phyloP scores from a whole-genome alignment of 1,284 basidiomycete species.

The Fistulinella cinereoalba region DNA sequence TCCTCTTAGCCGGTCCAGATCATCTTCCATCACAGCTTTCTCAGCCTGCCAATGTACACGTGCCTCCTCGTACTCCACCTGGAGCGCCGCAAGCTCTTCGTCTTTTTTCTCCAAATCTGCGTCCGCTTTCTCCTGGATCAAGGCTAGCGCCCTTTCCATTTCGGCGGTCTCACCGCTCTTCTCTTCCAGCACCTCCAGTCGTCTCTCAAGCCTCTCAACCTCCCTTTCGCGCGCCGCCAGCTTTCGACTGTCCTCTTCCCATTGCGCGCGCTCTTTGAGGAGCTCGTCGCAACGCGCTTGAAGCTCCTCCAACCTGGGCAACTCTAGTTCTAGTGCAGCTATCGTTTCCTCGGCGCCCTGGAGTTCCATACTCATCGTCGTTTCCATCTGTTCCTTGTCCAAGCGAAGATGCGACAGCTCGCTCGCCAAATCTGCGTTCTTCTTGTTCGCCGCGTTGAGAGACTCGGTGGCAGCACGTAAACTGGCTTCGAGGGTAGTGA shows the following conservation, averaged over 20 bases:
- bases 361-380: slow-evolving; percentile 59
- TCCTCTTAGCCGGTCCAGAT: slow-evolving; percentile 38
- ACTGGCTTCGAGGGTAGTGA: slow-evolving; percentile 53
- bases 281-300: slow-evolving; percentile 52
- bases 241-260: slow-evolving; percentile 53
- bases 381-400: slow-evolving; percentile 66
- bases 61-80: slow-evolving; percentile 51
- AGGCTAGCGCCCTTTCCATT: slow-evolving; percentile 38
- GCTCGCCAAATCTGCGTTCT: slow-evolving; percentile 56
- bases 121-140: slow-evolving; percentile 35
- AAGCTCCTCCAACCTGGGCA: slow-evolving; percentile 53
- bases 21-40: slow-evolving; percentile 49
- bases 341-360: slow-evolving; percentile 64
- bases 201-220: slow-evolving; percentile 44
- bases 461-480: slow-evolving; percentile 57
- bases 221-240: slow-evolving; percentile 44
- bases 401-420: slow-evolving; percentile 57
- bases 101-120: slow-evolving; percentile 44
- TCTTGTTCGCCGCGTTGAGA: slow-evolving; percentile 54
- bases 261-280: slow-evolving; percentile 46
- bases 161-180: slow-evolving; percentile 43
- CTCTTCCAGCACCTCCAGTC: slow-evolving; percentile 46
- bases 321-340: slow-evolving; percentile 56
- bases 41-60: slow-evolving; percentile 55
- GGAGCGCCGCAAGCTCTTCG: slow-evolving; percentile 49